Percentiles rank a stretch among this genome's conserved stretches.
phyloP scores from a whole-genome alignment of 1,139 yeast genomes.

The Martiniozyma asiatica region DNA sequence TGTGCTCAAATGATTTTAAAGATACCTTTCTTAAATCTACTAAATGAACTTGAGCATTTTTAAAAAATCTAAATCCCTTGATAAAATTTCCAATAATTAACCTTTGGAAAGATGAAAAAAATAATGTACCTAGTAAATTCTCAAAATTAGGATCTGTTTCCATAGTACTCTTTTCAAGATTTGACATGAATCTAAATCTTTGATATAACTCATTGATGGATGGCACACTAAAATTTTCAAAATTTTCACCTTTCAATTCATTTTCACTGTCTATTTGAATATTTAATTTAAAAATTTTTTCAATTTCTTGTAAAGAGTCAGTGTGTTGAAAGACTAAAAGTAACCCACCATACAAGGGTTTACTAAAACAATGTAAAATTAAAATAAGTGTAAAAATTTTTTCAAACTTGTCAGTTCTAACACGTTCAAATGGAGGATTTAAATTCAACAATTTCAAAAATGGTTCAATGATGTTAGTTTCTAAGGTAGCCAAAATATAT shows the following conservation, averaged over 20 bases:
- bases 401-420: slow-evolving; percentile 14
- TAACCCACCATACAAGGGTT: slow-evolving; percentile 7
- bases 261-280: neutral
- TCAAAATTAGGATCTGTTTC: slow-evolving; percentile 10
- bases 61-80: neutral
- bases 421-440: slow-evolving; percentile 11
- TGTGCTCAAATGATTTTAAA: too few species aligned
- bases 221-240: too few species aligned
- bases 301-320: slow-evolving; percentile 1
- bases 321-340: neutral
- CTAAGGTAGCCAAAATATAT: slow-evolving; percentile 9
- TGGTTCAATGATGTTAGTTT: slow-evolving; percentile 11
- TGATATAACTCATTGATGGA: slow-evolving; percentile 12
- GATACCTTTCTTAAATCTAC: too few species aligned
- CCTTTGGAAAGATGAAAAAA: slow-evolving; percentile 9
- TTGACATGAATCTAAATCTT: slow-evolving; percentile 11
- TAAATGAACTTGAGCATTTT: neutral
- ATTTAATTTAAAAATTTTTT: slow-evolving; percentile 2
- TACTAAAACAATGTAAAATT: slow-evolving; percentile 13
- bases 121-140: slow-evolving; percentile 9
- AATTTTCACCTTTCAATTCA: too few species aligned
- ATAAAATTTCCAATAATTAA: neutral
- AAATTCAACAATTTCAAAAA: slow-evolving; percentile 9
- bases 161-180: slow-evolving; percentile 14
- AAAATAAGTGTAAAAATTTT: slow-evolving; percentile 12